Evolutionary conservation across 352 stramenopile genomes (phyloP).

Genomic region (Phytophthora syringae): DNA sequence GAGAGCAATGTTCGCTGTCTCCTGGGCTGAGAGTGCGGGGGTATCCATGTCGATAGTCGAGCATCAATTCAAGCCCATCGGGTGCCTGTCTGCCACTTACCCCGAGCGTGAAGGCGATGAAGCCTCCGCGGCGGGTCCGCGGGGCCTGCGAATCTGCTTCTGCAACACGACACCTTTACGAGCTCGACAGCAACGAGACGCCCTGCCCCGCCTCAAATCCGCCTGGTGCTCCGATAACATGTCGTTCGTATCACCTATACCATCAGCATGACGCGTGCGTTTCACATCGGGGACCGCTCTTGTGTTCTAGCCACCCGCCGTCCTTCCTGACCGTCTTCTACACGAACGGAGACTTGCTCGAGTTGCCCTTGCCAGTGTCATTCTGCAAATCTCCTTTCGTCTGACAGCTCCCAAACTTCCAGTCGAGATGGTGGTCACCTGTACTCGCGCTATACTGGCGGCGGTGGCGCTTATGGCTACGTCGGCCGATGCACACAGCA

Average conservation of each 20-base stretch:
- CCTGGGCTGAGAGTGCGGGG: slow-evolving; percentile 7
- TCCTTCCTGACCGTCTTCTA: slow-evolving; percentile 18
- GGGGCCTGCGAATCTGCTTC: neutral
- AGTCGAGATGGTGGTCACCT: slow-evolving; percentile 18
- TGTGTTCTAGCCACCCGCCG: slow-evolving; percentile 14
- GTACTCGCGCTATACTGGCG: slow-evolving; percentile 3
- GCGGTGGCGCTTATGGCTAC: slow-evolving; percentile 18
- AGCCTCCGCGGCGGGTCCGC: too few relatives aligned
- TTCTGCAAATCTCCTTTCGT: slow-evolving; percentile 18
- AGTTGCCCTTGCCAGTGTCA: slow-evolving; percentile 14
- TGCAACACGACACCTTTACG: slow-evolving; percentile 22
- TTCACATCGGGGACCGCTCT: slow-evolving; percentile 26
- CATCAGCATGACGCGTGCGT: neutral
- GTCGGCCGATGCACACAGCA: slow-evolving; percentile 31
- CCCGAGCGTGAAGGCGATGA: too few relatives aligned
- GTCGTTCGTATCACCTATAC: slow-evolving; percentile 3
- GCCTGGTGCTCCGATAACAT: slow-evolving; percentile 19
- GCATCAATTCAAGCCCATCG: too few relatives aligned
- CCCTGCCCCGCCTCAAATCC: slow-evolving; percentile 14
- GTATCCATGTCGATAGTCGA: slow-evolving; percentile 14
- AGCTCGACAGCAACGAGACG: slow-evolving; percentile 6
- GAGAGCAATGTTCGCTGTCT: neutral
- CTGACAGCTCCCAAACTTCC: slow-evolving; percentile 1
- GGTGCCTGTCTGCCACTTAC: too few relatives aligned
- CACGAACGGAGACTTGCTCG: slow-evolving; percentile 1